These are phyloP conservation scores for Vigna radiata DNA, from an alignment of 306 rosid genomes.

Conservation along the genomic window DNA sequence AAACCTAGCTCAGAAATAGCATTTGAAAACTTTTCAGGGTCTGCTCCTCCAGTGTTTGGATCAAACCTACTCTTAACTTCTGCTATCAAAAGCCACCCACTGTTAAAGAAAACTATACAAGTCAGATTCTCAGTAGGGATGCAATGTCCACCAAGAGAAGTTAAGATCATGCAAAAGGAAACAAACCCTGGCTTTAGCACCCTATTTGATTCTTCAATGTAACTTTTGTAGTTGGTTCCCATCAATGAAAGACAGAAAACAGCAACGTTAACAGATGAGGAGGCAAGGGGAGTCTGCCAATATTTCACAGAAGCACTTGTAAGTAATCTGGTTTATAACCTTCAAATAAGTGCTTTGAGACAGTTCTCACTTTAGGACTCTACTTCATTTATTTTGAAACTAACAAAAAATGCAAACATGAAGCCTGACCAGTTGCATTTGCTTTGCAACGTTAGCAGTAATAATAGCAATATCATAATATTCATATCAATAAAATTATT, in stretches of 20 bases:
- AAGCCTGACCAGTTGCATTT: neutral
- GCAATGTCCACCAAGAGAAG: neutral
- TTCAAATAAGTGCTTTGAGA: neutral
- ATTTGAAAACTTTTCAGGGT: constrained; percentile 69
- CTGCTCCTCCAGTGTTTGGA: constrained; percentile 88
- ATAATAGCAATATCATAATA: neutral
- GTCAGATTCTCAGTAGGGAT: constrained; percentile 38
- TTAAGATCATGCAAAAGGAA: neutral
- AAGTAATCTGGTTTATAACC: neutral
- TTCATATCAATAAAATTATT: neutral
- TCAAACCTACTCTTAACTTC: constrained; percentile 98
- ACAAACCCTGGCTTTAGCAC: constrained; percentile 80
- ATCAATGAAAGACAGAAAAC: constrained; percentile 92
- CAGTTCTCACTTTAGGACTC: neutral
- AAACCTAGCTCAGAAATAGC: constrained; percentile 82
- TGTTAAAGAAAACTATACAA: constrained; percentile 39
- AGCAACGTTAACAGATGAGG: constrained; percentile 74
- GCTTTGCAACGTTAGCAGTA: neutral
- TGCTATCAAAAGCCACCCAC: constrained; percentile 95
- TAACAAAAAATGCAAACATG: constrained; percentile 3
- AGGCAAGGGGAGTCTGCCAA: constrained; percentile 73
- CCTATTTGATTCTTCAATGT: constrained; percentile 78
- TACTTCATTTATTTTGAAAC: constrained; percentile 27
- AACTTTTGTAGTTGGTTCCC: constrained; percentile 85
- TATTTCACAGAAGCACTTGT: constrained; percentile 26